A percentile compares a stretch with the other conserved stretches of the same genome.
Conservation (phyloP, 148 eudicot species). For the Vaccinium darrowii region DNA sequence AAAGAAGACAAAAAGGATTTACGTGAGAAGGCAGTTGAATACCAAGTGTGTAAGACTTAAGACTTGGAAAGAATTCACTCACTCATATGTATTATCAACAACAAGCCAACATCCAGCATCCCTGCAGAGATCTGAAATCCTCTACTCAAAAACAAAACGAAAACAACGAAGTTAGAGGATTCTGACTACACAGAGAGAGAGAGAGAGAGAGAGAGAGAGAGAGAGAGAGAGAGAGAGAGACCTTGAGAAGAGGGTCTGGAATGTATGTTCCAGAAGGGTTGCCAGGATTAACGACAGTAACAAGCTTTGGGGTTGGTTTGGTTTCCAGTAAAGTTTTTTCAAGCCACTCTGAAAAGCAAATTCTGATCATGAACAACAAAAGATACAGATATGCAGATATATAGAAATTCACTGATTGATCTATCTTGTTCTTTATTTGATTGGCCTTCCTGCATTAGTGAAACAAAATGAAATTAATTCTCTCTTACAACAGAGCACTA, state of each 20-base stretch:
- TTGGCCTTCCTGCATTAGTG: neutral
- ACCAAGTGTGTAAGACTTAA: neutral
- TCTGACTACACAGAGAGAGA: neutral
- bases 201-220: too few relatives aligned
- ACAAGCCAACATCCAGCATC: constrained; percentile 94
- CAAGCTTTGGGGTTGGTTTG: constrained; percentile 92
- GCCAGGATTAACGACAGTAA: constrained; percentile 98
- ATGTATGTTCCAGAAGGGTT: constrained; percentile 98
- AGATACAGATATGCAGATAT: neutral
- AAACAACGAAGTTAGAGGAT: constrained; percentile 24
- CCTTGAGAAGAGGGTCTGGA: constrained; percentile 91
- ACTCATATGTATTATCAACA: constrained; percentile 99
- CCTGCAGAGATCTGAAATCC: constrained; percentile 83
- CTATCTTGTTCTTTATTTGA: neutral
- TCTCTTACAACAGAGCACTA: neutral
- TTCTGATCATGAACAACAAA: constrained; percentile 3
- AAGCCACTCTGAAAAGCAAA: constrained; percentile 71
- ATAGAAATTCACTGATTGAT: neutral
- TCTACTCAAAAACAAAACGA: constrained; percentile 41
- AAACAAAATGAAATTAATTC: neutral
- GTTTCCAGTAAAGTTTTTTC: constrained; percentile 59
- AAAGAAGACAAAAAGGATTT: neutral
- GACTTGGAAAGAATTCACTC: constrained; percentile 34
- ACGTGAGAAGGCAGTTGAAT: neutral
- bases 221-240: neutral